Percentiles rank a stretch among this genome's conserved stretches.
Evolutionary conservation across 2,329 filamentous ascomycete genomes (phyloP).

Genomic region (Tolypocladium pustulatum): DNA sequence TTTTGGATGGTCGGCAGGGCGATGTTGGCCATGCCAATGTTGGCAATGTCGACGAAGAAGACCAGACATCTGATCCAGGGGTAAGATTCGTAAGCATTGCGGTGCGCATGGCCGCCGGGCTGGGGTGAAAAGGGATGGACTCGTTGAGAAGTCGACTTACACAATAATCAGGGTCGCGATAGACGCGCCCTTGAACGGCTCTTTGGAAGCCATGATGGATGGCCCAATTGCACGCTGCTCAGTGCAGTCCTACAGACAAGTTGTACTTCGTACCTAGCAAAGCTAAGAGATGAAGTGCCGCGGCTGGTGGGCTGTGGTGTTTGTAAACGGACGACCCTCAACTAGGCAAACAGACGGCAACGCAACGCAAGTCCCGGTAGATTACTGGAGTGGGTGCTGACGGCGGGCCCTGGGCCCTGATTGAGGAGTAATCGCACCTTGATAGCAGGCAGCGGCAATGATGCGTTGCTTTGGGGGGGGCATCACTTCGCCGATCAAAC

Average conservation of each 20-base stretch:
- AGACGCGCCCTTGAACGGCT: background rate
- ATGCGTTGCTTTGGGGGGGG: background rate
- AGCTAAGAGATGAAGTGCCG: background rate
- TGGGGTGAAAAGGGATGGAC: background rate
- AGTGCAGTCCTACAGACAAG: background rate
- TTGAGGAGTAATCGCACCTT: background rate
- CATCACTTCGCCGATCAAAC: background rate
- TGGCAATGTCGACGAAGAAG: slow-evolving; percentile 6
- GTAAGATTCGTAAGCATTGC: background rate
- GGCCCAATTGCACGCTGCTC: background rate
- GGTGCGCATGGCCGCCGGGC: background rate
- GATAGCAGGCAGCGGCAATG: background rate
- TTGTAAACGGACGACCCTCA: background rate
- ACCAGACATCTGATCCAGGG: slow-evolving; percentile 2
- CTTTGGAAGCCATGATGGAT: background rate
- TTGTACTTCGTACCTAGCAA: background rate
- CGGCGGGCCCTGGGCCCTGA: background rate
- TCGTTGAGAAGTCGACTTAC: background rate
- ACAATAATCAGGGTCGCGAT: slow-evolving; percentile 2
- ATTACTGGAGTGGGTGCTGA: background rate
- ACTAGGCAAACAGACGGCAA: background rate
- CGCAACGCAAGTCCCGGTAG: background rate
- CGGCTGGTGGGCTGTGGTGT: background rate
- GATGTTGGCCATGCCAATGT: slow-evolving; percentile 7
- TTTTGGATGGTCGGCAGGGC: slow-evolving; percentile 6